phyloP scores from a whole-genome alignment of 2,329 filamentous ascomycete genomes.

The Alternaria burnsii region DNA sequence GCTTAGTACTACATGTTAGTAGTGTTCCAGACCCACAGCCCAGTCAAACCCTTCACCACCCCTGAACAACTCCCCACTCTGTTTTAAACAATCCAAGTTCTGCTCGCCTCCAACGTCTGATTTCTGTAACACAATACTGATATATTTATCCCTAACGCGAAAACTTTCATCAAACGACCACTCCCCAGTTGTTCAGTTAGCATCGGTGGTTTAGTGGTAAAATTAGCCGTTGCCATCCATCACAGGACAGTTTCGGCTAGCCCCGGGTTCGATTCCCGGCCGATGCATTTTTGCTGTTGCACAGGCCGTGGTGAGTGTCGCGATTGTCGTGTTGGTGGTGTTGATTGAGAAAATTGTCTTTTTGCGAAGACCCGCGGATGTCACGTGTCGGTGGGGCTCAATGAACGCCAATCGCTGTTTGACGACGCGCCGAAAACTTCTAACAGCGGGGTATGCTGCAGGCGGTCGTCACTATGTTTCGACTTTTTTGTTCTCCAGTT shows the following conservation, averaged over 20 bases:
- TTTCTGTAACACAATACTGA: too few relatives aligned
- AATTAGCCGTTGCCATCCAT: slow-evolving; percentile 38
- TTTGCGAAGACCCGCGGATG: background rate
- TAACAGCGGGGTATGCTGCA: slow-evolving; percentile 6
- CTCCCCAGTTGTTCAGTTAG: background rate
- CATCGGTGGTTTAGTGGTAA: slow-evolving; percentile 36
- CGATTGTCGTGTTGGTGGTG: background rate
- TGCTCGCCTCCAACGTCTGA: background rate
- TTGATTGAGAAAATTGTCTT: background rate
- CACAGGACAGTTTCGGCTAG: slow-evolving; percentile 29
- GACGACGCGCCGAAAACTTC: background rate
- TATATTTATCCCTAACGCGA: too few relatives aligned
- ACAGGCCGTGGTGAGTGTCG: background rate
- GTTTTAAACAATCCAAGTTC: background rate
- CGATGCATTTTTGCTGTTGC: slow-evolving; percentile 25
- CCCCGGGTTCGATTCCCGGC: slow-evolving; percentile 40
- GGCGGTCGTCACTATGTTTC: background rate
- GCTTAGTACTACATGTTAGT: background rate
- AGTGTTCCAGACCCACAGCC: slow-evolving; percentile 5
- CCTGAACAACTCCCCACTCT: background rate
- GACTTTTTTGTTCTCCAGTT: background rate
- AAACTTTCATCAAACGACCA: background rate
- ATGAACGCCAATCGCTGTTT: background rate
- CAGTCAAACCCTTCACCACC: slow-evolving; percentile 3
- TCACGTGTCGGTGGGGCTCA: background rate